These are phyloP conservation scores for Claviceps capensis DNA, from an alignment of 2,329 filamentous ascomycete genomes.

Conservation along the genomic window DNA sequence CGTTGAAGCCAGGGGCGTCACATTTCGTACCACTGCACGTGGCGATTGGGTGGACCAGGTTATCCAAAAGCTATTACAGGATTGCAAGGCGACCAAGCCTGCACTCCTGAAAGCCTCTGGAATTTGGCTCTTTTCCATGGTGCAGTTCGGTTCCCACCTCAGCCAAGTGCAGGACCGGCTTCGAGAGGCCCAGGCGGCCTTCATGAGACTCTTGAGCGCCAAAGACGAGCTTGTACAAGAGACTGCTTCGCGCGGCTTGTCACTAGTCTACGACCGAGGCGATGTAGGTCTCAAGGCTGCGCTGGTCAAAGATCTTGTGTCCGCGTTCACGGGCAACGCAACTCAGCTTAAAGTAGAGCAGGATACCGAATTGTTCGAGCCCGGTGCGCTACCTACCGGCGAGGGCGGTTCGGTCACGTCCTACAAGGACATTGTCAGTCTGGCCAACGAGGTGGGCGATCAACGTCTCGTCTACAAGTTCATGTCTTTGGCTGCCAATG, in stretches of 20 bases:
- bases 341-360: slow-evolving; percentile 69
- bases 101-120: slow-evolving; percentile 82
- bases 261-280: slow-evolving; percentile 89
- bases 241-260: slow-evolving; percentile 78
- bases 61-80: slow-evolving; percentile 58
- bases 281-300: slow-evolving; percentile 67
- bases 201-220: slow-evolving; percentile 75
- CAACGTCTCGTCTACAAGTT: slow-evolving; percentile 95
- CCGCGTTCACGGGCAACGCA: slow-evolving; percentile 70
- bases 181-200: slow-evolving; percentile 69
- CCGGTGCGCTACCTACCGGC: slow-evolving; percentile 77
- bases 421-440: slow-evolving; percentile 90
- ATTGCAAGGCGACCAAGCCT: slow-evolving; percentile 77
- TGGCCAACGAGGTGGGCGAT: slow-evolving; percentile 94
- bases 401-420: slow-evolving; percentile 84
- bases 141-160: slow-evolving; percentile 81
- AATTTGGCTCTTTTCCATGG: slow-evolving; percentile 85
- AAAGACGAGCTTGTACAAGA: slow-evolving; percentile 93
- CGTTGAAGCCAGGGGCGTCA: slow-evolving; percentile 39
- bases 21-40: slow-evolving; percentile 25
- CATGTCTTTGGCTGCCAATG: slow-evolving; percentile 93
- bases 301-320: slow-evolving; percentile 75
- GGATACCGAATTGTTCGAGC: slow-evolving; percentile 88
- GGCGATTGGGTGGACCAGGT: slow-evolving; percentile 35
- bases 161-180: slow-evolving; percentile 58